Conservation (phyloP, 148 eudicot species). For the Amaranthus hypochondriacus region DNA sequence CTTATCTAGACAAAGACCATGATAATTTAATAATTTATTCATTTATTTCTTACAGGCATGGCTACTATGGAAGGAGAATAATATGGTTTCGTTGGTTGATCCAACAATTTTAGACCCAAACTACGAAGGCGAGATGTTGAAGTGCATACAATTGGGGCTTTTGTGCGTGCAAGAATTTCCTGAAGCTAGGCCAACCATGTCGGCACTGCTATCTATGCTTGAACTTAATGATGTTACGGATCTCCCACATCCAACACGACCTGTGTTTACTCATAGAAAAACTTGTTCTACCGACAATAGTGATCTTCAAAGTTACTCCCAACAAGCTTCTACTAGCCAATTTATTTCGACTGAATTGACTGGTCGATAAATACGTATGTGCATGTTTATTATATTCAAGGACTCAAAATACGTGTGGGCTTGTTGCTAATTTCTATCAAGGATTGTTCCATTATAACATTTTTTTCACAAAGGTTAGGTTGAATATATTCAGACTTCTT, state of each 20-base stretch:
- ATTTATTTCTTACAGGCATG: constrained; percentile 41
- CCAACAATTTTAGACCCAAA: constrained; percentile 6
- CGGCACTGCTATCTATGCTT: constrained; percentile 32
- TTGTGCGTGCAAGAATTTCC: constrained; percentile 47
- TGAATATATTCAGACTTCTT: not conserved
- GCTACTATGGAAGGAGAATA: constrained; percentile 39
- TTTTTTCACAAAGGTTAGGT: not conserved
- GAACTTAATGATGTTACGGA: constrained; percentile 13
- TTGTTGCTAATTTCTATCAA: not conserved
- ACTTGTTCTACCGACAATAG: not conserved
- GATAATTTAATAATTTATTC: constrained; percentile 33
- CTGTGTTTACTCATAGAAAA: constrained; percentile 26
- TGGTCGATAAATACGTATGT: constrained; percentile 5
- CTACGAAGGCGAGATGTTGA: constrained; percentile 18
- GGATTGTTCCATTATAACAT: not conserved
- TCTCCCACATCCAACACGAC: constrained; percentile 33
- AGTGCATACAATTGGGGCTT: constrained; percentile 39
- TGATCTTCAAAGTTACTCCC: not conserved
- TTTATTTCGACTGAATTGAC: not conserved
- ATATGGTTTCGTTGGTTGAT: constrained; percentile 22
- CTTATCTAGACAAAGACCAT: constrained; percentile 36
- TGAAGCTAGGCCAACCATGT: constrained; percentile 35
- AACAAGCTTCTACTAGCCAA: not conserved
- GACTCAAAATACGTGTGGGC: not conserved
- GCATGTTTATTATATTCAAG: no score